Conservation (phyloP, 2,329 filamentous ascomycete species). For the Calonectria multiphialidica region DNA sequence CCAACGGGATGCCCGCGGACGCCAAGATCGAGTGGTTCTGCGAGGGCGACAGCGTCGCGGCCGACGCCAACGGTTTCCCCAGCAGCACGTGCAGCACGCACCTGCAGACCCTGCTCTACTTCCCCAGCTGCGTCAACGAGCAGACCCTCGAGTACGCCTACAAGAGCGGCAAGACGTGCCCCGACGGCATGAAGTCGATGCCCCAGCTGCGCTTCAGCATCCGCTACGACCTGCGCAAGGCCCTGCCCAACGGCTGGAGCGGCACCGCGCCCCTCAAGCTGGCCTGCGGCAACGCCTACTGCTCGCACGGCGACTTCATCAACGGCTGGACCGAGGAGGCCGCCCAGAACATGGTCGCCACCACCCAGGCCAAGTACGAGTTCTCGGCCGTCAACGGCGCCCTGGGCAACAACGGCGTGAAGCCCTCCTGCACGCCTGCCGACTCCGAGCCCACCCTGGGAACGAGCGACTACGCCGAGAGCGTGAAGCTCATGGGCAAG, state of each 20-base stretch:
- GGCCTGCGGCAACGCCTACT: slow-evolving; percentile 55
- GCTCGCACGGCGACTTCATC: slow-evolving; percentile 61
- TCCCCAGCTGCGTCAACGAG: slow-evolving; percentile 39
- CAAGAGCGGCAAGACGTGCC: slow-evolving; percentile 51
- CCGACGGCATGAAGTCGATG: slow-evolving; percentile 57
- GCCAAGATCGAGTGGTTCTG: slow-evolving; percentile 50
- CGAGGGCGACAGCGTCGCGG: slow-evolving; percentile 43
- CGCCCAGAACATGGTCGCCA: slow-evolving; percentile 53
- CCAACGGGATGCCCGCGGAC: slow-evolving; percentile 19
- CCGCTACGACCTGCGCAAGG: slow-evolving; percentile 58
- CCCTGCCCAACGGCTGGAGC: slow-evolving; percentile 57
- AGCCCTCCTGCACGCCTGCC: slow-evolving; percentile 43
- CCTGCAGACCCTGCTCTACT: slow-evolving; percentile 41
- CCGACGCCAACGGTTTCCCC: slow-evolving; percentile 45
- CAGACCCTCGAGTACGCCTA: slow-evolving; percentile 37
- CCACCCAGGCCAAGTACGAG: slow-evolving; percentile 48
- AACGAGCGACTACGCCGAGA: slow-evolving; percentile 52
- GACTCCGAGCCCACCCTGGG: slow-evolving; percentile 56
- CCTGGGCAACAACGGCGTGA: slow-evolving; percentile 30
- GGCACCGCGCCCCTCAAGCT: slow-evolving; percentile 58
- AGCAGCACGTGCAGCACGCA: slow-evolving; percentile 35
- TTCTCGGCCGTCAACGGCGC: slow-evolving; percentile 47
- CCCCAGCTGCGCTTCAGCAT: slow-evolving; percentile 61
- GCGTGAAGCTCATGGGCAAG: slow-evolving; percentile 37
- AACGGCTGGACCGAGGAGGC: slow-evolving; percentile 55